Evolutionary conservation across 768 basidiomycete species (phyloP), one percentile per base, ranked within the genome.

Genomic region (Harrya chromipes): DNA sequence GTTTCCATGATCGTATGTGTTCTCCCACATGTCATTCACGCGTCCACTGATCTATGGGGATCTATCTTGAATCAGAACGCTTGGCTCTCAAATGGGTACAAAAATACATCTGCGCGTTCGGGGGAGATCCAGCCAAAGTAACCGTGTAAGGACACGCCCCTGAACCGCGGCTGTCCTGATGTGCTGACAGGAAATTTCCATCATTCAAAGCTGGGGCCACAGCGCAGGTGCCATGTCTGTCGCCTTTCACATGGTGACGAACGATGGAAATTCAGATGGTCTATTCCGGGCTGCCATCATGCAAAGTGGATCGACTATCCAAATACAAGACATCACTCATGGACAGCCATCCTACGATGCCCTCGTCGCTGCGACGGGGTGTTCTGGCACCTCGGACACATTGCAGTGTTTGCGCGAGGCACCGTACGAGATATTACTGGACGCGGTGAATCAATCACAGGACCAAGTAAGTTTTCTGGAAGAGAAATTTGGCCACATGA

Each of bases 101-200:
- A 55, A 63, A 72, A 20, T 79, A 87, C 55, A 83, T 86, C 38
- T 69, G 55, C 14, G 62, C 63, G 0, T 87, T 86, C 53, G 84
- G 85, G 11, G 84, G 83, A 13, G 80, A 78, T 52, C 71, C 70
- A n/a, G 57, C n/a, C 11, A 72, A 75, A 65, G 75, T 74, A 7
- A 61, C 69, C 12, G 56, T 68, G 61, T 62, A 16, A 46, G 47
- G 11, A 6, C 7, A 11, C 6, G 29, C 6, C 13, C 47, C 19
- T n/a, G 11, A 29, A 26, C 23, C 6, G 23, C 6, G 8, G 4
- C 6, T 13, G 10, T 4, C 29, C 12, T 3, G 10, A 6, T 10
- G 2, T 29, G 10, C 6, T 29, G 29, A 29, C 10, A 3, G 12
- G 1, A 29, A 12, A 4, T 29, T 29, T 3, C 6, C 4, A 13